Evolutionary conservation across 139 green algal genomes (phyloP), one percentile per base, ranked within the genome.

Genomic region (Chlorella sp.): DNA sequence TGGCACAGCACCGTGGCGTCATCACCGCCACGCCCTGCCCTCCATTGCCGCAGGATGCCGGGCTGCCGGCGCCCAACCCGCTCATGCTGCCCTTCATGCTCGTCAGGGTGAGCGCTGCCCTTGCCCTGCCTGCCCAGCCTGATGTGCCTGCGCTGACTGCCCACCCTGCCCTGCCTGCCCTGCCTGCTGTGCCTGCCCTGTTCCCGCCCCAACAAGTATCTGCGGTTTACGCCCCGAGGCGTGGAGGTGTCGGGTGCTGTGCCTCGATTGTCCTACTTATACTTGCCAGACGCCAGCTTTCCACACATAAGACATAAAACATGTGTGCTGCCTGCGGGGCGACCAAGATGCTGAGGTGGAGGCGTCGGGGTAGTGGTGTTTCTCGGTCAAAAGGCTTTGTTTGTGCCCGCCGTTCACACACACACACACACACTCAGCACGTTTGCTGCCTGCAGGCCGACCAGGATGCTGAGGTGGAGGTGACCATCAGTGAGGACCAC

Each of bases 11-110:
- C n/a, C n/a, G n/a, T n/a, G n/a, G n/a, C n/a, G n/a, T n/a, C n/a
- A n/a, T n/a, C n/a, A n/a, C n/a, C n/a, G n/a, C n/a, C n/a, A n/a
- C n/a, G n/a, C n/a, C n/a, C 64, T 30, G 79, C 89, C 21, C 73
- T 57, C 48, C 9, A 57, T 9, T 57, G 78, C 19, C 32, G 61
- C 78, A 71, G 68, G 87, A 77, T 21, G 75, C 81, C 0, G 86
- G 84, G 16, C n/a, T 68, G 16, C 53, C 77, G 5, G 86, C 66
- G 16, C 92, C 93, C 30, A 97, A 94, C 9, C 87, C 94, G 32
- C 93, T 99, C n/a, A 92, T 94, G 39, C 94, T 99, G 83, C 97
- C 97, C 37, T 99, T 99, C 93, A 96, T 99, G 77, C 94, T 99
- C 26, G 92, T 99, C 21, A 95, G 97, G 92, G 95, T 96, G 48